Conservation (phyloP, 2,329 filamentous ascomycete genomes). For the Aureobasidium uvarum region DNA sequence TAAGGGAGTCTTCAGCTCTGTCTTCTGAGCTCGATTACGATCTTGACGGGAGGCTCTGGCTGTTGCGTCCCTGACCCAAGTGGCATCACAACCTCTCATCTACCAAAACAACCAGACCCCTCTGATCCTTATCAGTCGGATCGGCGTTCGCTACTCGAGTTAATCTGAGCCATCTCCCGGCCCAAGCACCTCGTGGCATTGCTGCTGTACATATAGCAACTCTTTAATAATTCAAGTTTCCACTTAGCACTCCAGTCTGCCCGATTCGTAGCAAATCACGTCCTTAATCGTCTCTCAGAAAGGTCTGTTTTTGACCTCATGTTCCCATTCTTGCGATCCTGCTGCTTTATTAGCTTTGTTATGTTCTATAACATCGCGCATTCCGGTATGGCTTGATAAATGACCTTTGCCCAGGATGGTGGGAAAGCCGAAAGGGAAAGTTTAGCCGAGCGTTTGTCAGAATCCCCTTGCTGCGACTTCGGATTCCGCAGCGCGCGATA, state of each 20-base stretch:
- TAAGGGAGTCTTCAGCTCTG: background rate
- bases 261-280: background rate
- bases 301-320: background rate
- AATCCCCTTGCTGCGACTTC: background rate
- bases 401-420: too few relatives aligned
- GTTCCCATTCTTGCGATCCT: too few relatives aligned
- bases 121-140: background rate
- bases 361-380: too few relatives aligned
- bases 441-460: background rate
- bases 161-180: background rate
- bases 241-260: background rate
- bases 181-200: background rate
- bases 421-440: background rate
- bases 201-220: constrained; percentile 1
- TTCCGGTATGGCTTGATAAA: too few relatives aligned
- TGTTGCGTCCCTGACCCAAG: background rate
- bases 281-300: background rate
- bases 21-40: background rate
- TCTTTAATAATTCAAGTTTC: background rate
- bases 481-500: background rate
- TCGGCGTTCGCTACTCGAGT: background rate
- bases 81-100: too few relatives aligned
- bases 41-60: too few relatives aligned
- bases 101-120: too few relatives aligned
- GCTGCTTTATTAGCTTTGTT: too few relatives aligned